phyloP scores from a whole-genome alignment of 108 stramenopile species.

The Asterionellopsis glacialis region DNA sequence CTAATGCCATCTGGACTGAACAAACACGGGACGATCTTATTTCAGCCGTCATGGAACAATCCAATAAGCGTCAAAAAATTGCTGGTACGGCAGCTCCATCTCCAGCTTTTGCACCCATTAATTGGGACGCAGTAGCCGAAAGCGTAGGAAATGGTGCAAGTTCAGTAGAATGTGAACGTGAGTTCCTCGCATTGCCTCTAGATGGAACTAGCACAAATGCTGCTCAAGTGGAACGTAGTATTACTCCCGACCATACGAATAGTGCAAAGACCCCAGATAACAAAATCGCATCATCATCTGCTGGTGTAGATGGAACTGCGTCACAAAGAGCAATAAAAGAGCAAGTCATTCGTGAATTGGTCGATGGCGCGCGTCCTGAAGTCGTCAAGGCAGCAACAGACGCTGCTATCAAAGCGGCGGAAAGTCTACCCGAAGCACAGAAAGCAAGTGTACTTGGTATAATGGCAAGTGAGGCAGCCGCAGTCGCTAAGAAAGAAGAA shows the following conservation, averaged over 20 bases:
- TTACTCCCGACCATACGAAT: not conserved
- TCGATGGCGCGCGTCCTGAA: conserved; percentile 45
- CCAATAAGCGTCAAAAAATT: conserved; percentile 26
- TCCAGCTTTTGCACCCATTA: conserved; percentile 17
- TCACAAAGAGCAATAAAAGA: conserved; percentile 1
- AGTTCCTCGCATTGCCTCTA: conserved; percentile 47
- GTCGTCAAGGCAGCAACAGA: conserved; percentile 39
- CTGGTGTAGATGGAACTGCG: not conserved
- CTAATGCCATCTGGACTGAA: conserved; percentile 6
- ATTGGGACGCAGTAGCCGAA: conserved; percentile 66
- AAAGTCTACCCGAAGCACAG: conserved; percentile 40
- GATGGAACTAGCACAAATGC: not conserved
- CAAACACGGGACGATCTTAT: conserved; percentile 19
- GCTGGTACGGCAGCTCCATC: not conserved
- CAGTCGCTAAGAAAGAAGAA: conserved; percentile 32
- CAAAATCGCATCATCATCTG: not conserved
- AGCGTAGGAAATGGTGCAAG: conserved; percentile 50
- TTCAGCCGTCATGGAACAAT: conserved; percentile 34
- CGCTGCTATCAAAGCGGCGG: conserved; percentile 50
- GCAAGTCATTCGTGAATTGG: conserved; percentile 29
- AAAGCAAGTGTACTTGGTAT: conserved; percentile 48
- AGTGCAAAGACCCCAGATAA: not conserved
- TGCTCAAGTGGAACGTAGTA: not conserved
- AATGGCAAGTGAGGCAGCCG: conserved; percentile 45
- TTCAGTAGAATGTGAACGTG: conserved; percentile 55